Percentiles rank a stretch among this genome's conserved stretches.
Evolutionary conservation across 352 stramenopile genomes (phyloP).

Genomic region (Phytophthora constricta): DNA sequence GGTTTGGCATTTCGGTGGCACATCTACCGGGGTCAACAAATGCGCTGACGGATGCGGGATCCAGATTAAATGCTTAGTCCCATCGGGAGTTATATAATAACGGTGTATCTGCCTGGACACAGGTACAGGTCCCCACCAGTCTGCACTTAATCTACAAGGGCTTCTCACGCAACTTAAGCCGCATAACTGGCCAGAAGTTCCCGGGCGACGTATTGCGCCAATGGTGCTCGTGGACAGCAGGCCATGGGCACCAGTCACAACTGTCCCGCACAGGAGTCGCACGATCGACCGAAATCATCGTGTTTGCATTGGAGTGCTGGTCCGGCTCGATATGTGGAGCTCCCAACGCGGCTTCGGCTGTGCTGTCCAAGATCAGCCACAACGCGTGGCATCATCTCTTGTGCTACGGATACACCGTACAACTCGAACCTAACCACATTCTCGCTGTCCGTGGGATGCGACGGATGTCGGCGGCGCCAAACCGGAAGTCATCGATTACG

Average conservation of each 20-base stretch:
- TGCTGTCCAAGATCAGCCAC: not conserved
- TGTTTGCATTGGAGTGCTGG: not conserved
- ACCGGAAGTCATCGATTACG: not conserved
- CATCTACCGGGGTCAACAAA: not conserved
- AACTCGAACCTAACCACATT: not conserved
- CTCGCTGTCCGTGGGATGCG: not conserved
- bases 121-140: not conserved
- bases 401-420: not conserved
- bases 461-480: not conserved
- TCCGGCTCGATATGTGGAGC: not conserved
- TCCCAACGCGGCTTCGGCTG: not conserved
- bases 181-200: not conserved
- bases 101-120: not conserved
- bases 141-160: not conserved
- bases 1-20: slow-evolving; percentile 1
- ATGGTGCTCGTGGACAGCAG: not conserved
- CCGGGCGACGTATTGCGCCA: not conserved
- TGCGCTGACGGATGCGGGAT: not conserved
- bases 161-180: not conserved
- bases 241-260: not conserved
- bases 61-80: not conserved
- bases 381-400: not conserved
- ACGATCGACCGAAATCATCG: not conserved
- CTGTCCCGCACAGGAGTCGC: not conserved
- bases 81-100: not conserved